Base-by-base conservation (phyloP, 2,329 filamentous ascomycete genomes). In the Xylaria hypoxylon region DNA sequence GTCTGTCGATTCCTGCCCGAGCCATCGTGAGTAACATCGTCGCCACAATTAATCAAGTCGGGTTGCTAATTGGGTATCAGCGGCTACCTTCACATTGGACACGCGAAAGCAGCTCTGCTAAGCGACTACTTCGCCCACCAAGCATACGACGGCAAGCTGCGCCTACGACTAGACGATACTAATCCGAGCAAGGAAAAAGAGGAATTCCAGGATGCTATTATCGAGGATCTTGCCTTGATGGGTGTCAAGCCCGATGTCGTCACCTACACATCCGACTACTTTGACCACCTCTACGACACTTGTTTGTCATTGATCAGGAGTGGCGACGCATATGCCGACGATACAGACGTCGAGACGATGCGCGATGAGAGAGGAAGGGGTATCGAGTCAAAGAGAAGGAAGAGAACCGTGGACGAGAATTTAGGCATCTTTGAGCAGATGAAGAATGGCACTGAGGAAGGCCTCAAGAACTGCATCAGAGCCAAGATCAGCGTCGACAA, bases 71-170 rank as follows among this genome's bases (percentile, higher is more conserved):
- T 15, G 38, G 48, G 61, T 52, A 58, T 15, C 66, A 86, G 84
- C 72, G 94, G 94, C 68, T 97, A 97, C 78, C 88, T 97, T 50
- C 95, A 97, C 82, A 97, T 97, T 70, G 95, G 95, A 60, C 95
- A 98, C 82, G 93, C 94, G 73, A 98, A 98, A 82, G 94, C 94
- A 33, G 94, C 94, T 5, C 86, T 97, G 62, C 88, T 98, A 64
- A 97, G 96, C 82, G 94, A 98, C 79, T 98, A 97, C 85, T 98
- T 98, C 74, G 95, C 94, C 50, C 94, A 97, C 80, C 91, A 94
- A 78, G 92, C 93, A 73, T 97, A 97, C 84, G 90, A 95, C 67
- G 96, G 96, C 75, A 96, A 91, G 75, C 85, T 99, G 74, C 89
- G 96, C 66, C 88, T 98, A 56, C 92, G 96, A 67, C 96, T 99